Evolutionary conservation across 768 basidiomycete species (phyloP).

Genomic region (Amylocystis lapponica): DNA sequence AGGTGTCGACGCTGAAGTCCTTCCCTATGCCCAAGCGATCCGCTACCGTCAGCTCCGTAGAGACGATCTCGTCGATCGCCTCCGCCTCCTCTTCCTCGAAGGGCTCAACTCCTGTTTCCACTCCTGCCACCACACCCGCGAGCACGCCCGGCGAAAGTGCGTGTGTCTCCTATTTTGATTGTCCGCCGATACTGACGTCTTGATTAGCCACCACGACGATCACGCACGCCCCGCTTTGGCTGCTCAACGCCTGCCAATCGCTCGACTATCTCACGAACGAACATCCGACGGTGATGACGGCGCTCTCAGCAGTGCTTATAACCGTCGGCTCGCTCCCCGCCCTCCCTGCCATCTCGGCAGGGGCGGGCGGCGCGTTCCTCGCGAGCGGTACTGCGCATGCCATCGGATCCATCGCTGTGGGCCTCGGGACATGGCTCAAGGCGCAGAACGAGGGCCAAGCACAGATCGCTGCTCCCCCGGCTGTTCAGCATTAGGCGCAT

Average conservation of each 20-base stretch:
- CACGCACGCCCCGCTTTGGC: constrained; percentile 66
- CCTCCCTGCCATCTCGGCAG: constrained; percentile 62
- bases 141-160: constrained; percentile 15
- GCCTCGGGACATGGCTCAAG: constrained; percentile 56
- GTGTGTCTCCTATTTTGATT: background rate
- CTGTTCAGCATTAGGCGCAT: too few relatives aligned
- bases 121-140: constrained; percentile 11
- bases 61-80: constrained; percentile 16
- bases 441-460: constrained; percentile 23
- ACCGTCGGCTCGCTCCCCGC: constrained; percentile 72
- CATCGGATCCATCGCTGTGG: constrained; percentile 73
- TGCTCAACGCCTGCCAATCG: constrained; percentile 70
- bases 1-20: constrained; percentile 15
- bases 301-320: constrained; percentile 72
- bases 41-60: constrained; percentile 17
- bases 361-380: constrained; percentile 66
- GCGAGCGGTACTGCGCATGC: constrained; percentile 74
- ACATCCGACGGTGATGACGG: constrained; percentile 71
- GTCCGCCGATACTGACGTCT: background rate
- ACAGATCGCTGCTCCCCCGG: constrained; percentile 6
- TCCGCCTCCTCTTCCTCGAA: constrained; percentile 11
- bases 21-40: constrained; percentile 22
- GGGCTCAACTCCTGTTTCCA: background rate
- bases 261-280: constrained; percentile 70
- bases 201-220: constrained; percentile 35